Evolutionary conservation across 2,329 filamentous ascomycete species (phyloP).

Genomic region (Cercospora zeina): DNA sequence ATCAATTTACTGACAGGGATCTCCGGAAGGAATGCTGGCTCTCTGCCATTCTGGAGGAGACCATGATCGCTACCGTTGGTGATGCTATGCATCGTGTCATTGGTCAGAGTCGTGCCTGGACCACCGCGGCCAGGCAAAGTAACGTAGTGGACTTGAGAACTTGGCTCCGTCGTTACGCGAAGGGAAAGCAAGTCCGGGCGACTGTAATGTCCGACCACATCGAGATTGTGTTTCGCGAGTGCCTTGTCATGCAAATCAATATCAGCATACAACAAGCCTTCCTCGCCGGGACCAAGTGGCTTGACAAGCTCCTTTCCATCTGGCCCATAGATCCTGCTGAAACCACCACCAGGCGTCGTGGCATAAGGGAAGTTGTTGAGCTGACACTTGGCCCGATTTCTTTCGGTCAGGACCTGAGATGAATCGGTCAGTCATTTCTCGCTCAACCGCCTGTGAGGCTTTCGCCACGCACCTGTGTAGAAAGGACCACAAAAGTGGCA

Average conservation of each 20-base stretch:
- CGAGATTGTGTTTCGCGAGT: constrained; percentile 19
- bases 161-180: constrained; percentile 11
- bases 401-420: constrained; percentile 8
- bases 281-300: constrained; percentile 16
- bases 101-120: neutral
- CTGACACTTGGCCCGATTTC: constrained; percentile 10
- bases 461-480: neutral
- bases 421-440: too few relatives aligned
- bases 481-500: constrained; percentile 16
- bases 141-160: constrained; percentile 16
- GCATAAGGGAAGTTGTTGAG: constrained; percentile 15
- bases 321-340: constrained; percentile 17
- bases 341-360: constrained; percentile 18
- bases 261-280: constrained; percentile 16
- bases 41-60: neutral
- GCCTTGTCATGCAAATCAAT: constrained; percentile 18
- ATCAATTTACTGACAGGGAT: neutral
- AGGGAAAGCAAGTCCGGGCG: constrained; percentile 18
- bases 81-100: neutral
- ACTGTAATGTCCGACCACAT: constrained; percentile 22
- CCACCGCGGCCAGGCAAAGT: neutral
- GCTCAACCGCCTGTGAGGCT: too few relatives aligned
- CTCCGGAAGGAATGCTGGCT: neutral
- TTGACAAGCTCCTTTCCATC: constrained; percentile 10
- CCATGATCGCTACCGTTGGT: neutral